These are phyloP conservation scores for Teratosphaeria zuluensis DNA, from an alignment of 2,329 filamentous ascomycete species.

Conservation along the genomic window DNA sequence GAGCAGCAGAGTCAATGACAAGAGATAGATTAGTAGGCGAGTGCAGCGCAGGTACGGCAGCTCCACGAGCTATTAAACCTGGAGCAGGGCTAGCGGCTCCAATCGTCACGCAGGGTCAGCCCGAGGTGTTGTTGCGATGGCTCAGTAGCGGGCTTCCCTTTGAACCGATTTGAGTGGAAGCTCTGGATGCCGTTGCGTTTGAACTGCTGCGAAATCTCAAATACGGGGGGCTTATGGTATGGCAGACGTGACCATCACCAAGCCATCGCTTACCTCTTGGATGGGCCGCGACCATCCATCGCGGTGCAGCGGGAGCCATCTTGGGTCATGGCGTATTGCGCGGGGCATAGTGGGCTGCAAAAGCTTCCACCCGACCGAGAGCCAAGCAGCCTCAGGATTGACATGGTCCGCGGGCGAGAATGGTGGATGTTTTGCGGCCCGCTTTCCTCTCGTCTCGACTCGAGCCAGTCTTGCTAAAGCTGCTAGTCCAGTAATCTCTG, in stretches of 20 bases:
- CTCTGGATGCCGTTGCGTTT: not conserved
- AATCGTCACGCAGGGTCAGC: conserved; percentile 3
- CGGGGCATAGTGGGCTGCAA: not conserved
- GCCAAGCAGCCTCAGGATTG: not conserved
- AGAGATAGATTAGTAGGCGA: not conserved
- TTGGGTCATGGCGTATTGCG: not conserved
- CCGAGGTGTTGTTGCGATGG: conserved; percentile 5
- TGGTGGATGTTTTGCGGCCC: not conserved
- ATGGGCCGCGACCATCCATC: not conserved
- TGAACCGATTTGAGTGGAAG: not conserved
- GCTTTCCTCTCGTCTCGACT: not conserved
- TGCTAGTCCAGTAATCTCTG: too few species aligned
- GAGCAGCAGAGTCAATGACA: not conserved
- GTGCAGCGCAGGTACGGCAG: not conserved
- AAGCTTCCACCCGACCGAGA: not conserved
- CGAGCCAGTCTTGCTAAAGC: too few species aligned
- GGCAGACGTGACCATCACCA: too few species aligned
- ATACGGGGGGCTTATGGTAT: not conserved
- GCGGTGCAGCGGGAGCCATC: not conserved
- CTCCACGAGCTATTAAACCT: conserved; percentile 6
- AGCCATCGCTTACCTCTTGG: not conserved
- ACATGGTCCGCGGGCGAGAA: not conserved
- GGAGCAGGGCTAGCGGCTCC: conserved; percentile 4
- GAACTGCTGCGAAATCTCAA: not conserved
- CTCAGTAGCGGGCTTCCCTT: not conserved